phyloP scores from a whole-genome alignment of 1,284 basidiomycete genomes.

The Moesziomyces sp. region DNA sequence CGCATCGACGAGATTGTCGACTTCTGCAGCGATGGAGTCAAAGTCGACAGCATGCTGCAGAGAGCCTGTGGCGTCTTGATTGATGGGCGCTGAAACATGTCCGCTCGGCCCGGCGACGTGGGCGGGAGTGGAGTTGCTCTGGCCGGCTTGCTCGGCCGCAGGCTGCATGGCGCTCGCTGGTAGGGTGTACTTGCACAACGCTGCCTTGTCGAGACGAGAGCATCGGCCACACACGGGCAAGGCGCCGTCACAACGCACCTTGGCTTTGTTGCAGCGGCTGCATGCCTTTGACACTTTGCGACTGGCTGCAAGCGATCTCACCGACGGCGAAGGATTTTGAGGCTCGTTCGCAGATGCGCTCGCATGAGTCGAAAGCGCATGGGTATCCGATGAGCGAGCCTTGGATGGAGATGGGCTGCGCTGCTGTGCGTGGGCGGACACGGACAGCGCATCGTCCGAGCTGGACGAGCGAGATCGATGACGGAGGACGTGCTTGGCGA shows the following conservation, averaged over 20 bases:
- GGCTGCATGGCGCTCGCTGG: no score
- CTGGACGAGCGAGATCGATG: not conserved
- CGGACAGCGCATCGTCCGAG: no score
- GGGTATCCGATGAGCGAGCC: no score
- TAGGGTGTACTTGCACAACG: slow-evolving; percentile 1
- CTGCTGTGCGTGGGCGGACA: no score
- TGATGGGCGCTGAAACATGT: no score
- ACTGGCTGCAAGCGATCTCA: not conserved
- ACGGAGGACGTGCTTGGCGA: slow-evolving; percentile 2
- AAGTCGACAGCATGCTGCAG: no score
- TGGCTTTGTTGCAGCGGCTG: slow-evolving; percentile 4
- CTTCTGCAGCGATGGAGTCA: no score
- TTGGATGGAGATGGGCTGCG: no score
- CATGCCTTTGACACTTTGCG: slow-evolving; percentile 1
- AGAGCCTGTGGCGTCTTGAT: no score
- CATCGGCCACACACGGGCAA: slow-evolving; percentile 1
- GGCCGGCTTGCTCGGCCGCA: no score
- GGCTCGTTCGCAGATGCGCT: not conserved
- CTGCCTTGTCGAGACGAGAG: not conserved
- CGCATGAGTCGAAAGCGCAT: no score
- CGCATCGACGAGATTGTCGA: no score
- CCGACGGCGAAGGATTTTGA: not conserved
- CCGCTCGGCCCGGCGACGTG: not conserved
- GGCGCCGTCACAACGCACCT: not conserved
- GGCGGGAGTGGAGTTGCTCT: not conserved